These are phyloP conservation scores for Bacterosira constricta DNA, from an alignment of 108 stramenopile genomes.

Conservation along the genomic window DNA sequence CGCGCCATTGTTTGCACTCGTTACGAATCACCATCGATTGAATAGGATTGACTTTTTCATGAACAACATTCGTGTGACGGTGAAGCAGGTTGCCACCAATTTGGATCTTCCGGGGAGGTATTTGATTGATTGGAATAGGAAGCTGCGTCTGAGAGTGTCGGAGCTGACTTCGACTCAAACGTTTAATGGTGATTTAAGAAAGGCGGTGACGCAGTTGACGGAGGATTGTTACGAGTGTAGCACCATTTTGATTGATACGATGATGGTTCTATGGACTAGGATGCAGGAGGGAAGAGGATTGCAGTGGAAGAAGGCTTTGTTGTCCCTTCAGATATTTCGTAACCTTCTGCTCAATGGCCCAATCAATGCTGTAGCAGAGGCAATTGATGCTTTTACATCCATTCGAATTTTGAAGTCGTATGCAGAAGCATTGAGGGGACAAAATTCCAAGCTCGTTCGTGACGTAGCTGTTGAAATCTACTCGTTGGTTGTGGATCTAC, in stretches of 20 bases:
- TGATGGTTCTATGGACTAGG: slow-evolving; percentile 57
- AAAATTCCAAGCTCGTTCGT: slow-evolving; percentile 44
- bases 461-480: slow-evolving; percentile 38
- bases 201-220: slow-evolving; percentile 32
- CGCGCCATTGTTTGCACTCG: slow-evolving; percentile 47
- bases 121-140: slow-evolving; percentile 33
- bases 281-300: slow-evolving; percentile 49
- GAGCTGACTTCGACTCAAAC: slow-evolving; percentile 51
- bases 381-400: slow-evolving; percentile 48
- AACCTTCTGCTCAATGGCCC: slow-evolving; percentile 51
- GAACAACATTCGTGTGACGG: slow-evolving; percentile 43
- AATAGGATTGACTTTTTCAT: slow-evolving; percentile 42
- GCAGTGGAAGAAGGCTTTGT: slow-evolving; percentile 50
- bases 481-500: slow-evolving; percentile 34
- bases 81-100: slow-evolving; percentile 29
- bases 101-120: slow-evolving; percentile 29
- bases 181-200: slow-evolving; percentile 34
- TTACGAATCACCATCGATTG: slow-evolving; percentile 36
- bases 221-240: slow-evolving; percentile 49
- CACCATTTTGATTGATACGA: slow-evolving; percentile 32
- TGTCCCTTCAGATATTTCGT: slow-evolving; percentile 48
- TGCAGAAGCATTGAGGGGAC: slow-evolving; percentile 28
- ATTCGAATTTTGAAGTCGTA: slow-evolving; percentile 47
- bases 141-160: slow-evolving; percentile 33
- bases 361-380: slow-evolving; percentile 36